Evolutionary conservation across 345 rosid species (phyloP).

Genomic region (Bretschneidera sinensis): DNA sequence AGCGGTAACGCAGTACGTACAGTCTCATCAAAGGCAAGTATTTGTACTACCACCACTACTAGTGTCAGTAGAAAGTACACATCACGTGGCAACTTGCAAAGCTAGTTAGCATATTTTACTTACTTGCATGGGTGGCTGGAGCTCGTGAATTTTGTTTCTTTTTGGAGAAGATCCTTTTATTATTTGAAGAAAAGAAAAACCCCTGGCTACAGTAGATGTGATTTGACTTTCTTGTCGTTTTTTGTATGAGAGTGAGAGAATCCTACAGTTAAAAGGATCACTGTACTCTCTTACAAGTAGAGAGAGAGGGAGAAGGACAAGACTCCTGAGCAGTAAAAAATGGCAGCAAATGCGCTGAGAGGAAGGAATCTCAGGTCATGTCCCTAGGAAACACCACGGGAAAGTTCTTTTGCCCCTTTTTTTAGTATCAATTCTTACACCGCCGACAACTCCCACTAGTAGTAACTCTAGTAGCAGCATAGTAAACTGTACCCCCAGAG

Average conservation of each 20-base stretch:
- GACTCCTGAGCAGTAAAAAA: constrained; percentile 17
- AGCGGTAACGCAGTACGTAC: no score
- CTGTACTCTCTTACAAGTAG: no score
- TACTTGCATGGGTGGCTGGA: no score
- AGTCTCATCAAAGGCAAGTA: no score
- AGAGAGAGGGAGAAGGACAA: constrained; percentile 2
- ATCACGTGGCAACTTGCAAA: constrained; percentile 22
- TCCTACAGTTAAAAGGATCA: no score
- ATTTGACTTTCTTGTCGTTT: constrained; percentile 15
- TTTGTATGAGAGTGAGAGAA: neutral
- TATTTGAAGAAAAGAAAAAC: constrained; percentile 6
- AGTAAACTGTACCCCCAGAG: no score
- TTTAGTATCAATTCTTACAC: neutral
- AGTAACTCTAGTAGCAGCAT: no score
- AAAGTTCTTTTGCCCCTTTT: constrained; percentile 8
- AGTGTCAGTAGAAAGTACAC: neutral
- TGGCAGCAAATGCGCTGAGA: constrained; percentile 21
- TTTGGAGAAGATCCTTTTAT: neutral
- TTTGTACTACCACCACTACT: neutral
- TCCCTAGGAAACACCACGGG: constrained; percentile 1
- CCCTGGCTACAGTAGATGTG: constrained; percentile 1
- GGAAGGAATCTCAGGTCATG: constrained; percentile 10
- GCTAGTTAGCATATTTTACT: neutral
- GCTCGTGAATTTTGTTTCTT: constrained; percentile 10
- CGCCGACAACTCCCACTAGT: constrained; percentile 6